These are phyloP conservation scores for Mycena rebaudengoi DNA, from an alignment of 768 basidiomycete genomes.

Conservation along the genomic window DNA sequence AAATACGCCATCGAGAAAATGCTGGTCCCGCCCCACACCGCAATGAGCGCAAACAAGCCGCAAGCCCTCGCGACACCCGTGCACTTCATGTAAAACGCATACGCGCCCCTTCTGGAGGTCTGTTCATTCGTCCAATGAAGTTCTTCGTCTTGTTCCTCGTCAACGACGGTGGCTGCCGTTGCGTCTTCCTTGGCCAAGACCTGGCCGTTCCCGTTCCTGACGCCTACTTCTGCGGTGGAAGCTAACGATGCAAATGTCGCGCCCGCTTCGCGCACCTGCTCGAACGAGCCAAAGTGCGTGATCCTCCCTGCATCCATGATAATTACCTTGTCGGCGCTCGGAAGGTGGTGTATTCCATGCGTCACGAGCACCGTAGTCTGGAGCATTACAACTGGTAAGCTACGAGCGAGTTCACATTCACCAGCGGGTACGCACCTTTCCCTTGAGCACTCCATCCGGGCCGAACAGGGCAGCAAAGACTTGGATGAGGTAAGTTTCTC, in stretches of 20 bases:
- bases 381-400: not conserved
- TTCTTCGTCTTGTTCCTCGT: slow-evolving; percentile 18
- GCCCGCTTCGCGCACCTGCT: slow-evolving; percentile 10
- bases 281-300: slow-evolving; percentile 19
- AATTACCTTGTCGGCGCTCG: slow-evolving; percentile 20
- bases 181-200: not conserved
- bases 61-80: not conserved
- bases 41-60: slow-evolving; percentile 1
- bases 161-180: slow-evolving; percentile 5
- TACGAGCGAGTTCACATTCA: not conserved
- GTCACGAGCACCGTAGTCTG: slow-evolving; percentile 23
- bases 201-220: not conserved
- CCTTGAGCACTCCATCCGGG: slow-evolving; percentile 17
- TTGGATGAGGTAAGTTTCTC: not conserved
- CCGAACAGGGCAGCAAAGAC: slow-evolving; percentile 22
- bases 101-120: slow-evolving; percentile 1
- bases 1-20: slow-evolving; percentile 6
- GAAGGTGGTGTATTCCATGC: slow-evolving; percentile 19
- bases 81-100: slow-evolving; percentile 13
- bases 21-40: not conserved
- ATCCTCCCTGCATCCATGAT: slow-evolving; percentile 17
- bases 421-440: not conserved
- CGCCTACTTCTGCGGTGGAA: not conserved
- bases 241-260: slow-evolving; percentile 15
- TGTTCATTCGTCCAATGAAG: slow-evolving; percentile 5